These are phyloP conservation scores for Alternaria metachromatica DNA, from an alignment of 2,329 filamentous ascomycete genomes.

Conservation along the genomic window DNA sequence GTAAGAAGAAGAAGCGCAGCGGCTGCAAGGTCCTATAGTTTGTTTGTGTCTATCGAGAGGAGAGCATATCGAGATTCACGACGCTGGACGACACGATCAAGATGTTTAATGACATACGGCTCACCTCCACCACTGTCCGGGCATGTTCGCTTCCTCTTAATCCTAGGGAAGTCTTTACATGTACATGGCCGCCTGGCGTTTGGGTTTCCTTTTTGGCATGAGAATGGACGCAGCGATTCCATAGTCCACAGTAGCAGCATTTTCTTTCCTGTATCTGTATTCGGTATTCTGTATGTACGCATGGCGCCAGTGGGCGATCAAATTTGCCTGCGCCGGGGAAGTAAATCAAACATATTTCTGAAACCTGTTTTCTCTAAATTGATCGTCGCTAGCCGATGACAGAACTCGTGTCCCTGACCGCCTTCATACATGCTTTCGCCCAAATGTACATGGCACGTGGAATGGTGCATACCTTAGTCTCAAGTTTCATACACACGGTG, in stretches of 20 bases:
- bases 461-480: background rate
- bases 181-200: slow-evolving; percentile 36
- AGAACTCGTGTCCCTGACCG: background rate
- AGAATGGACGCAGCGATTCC: slow-evolving; percentile 23
- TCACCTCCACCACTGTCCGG: slow-evolving; percentile 36
- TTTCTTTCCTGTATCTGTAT: slow-evolving; percentile 44
- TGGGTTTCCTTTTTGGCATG: slow-evolving; percentile 21
- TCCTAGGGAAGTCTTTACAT: slow-evolving; percentile 22
- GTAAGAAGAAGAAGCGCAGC: slow-evolving; percentile 49
- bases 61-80: slow-evolving; percentile 44
- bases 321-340: slow-evolving; percentile 15
- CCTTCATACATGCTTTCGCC: background rate
- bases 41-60: slow-evolving; percentile 26
- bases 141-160: slow-evolving; percentile 28
- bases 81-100: slow-evolving; percentile 51
- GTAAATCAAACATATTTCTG: slow-evolving; percentile 29
- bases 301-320: slow-evolving; percentile 10
- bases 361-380: background rate
- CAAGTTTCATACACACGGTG: background rate
- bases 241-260: slow-evolving; percentile 33
- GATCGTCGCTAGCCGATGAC: background rate
- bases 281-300: slow-evolving; percentile 38
- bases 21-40: slow-evolving; percentile 50
- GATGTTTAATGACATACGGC: slow-evolving; percentile 45
- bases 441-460: background rate